phyloP scores from a whole-genome alignment of 768 basidiomycete species.

The Strobilomyces confusus region DNA sequence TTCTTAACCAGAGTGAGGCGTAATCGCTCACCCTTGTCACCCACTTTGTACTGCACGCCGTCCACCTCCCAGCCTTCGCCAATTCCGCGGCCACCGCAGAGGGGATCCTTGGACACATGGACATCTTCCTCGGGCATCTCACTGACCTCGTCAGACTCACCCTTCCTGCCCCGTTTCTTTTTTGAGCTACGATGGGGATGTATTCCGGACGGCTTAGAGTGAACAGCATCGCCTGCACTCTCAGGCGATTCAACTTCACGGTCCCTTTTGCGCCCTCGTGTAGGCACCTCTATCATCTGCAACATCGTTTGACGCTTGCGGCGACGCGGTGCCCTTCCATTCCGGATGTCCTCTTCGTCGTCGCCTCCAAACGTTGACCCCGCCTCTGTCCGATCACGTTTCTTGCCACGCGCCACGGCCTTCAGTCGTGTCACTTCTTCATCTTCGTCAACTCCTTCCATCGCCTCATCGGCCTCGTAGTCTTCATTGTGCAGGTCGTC shows the following conservation, averaged over 20 bases:
- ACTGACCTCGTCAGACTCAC: constrained; percentile 36
- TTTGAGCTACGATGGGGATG: constrained; percentile 25
- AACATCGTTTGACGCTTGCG: constrained; percentile 57
- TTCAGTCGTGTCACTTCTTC: constrained; percentile 37
- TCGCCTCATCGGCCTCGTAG: constrained; percentile 33
- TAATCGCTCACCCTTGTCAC: constrained; percentile 62
- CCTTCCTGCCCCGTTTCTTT: constrained; percentile 54
- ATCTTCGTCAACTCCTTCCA: constrained; percentile 41
- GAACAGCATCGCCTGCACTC: constrained; percentile 22
- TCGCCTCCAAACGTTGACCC: constrained; percentile 69
- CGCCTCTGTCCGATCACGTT: constrained; percentile 72
- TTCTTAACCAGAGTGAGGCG: constrained; percentile 71
- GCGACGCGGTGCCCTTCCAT: constrained; percentile 41
- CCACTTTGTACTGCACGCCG: constrained; percentile 68
- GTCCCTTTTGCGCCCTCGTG: constrained; percentile 65
- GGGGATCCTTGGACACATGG: constrained; percentile 43
- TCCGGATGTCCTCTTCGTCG: constrained; percentile 37
- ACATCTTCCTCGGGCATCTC: constrained; percentile 51
- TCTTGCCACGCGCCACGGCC: constrained; percentile 50
- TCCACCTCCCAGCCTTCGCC: constrained; percentile 78
- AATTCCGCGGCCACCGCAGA: constrained; percentile 54
- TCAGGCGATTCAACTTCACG: constrained; percentile 49
- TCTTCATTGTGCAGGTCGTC: constrained; percentile 50
- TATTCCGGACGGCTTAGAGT: constrained; percentile 9
- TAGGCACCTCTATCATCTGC: constrained; percentile 45